Base-by-base conservation (phyloP, 306 rosid species). In the Pterocarpus macrocarpus region DNA sequence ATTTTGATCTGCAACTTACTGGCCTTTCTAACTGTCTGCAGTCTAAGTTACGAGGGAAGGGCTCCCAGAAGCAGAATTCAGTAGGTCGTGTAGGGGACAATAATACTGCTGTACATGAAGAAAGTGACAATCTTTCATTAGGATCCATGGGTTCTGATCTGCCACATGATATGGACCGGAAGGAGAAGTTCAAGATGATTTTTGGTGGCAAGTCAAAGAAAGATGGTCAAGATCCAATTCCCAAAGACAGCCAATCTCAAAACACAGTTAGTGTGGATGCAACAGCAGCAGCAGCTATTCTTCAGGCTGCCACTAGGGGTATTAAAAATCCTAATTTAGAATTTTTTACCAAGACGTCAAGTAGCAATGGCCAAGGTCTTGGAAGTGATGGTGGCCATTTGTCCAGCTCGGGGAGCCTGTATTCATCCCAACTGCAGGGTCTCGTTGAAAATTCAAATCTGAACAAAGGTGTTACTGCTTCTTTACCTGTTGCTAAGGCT, bases 221-320 rank as follows among this genome's bases (percentile, higher is more conserved):
- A 78, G 92, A 91, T 76, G 90, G 80, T 52, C 88, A 82, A 44
- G 94, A 89, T 74, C 80, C 78, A 32, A 87, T 80, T 77, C 75
- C 86, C 52, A 88, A 83, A 85, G 83, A 84, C 71, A 52, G 39
- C 69, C 90, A 84, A 70, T 77, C 89, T 71, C 82, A 84, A 65
- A 73, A 66, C 52, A 87, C 75, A 68, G 73, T 88, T 36, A 79
- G 83, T 56, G 52, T 90, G 64, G 91, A 94, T 84, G 93, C 94
- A 10, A 92, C 84, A 9, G 82, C 92, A 0, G 81, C 90, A 0
- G 97, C 92, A 3, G 98, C 94, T 85, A 94, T 94, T 85, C 98
- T 94, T 75, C 90, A 89, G 88, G 98, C 90, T 61, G 98, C 90
- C 71, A 90, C 92, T 44, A 86, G 91, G 87, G 95, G 97, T 56